Evolutionary conservation across 352 stramenopile species (phyloP), one percentile per base, ranked within the genome.

Genomic region (Phytophthora pistaciae): DNA sequence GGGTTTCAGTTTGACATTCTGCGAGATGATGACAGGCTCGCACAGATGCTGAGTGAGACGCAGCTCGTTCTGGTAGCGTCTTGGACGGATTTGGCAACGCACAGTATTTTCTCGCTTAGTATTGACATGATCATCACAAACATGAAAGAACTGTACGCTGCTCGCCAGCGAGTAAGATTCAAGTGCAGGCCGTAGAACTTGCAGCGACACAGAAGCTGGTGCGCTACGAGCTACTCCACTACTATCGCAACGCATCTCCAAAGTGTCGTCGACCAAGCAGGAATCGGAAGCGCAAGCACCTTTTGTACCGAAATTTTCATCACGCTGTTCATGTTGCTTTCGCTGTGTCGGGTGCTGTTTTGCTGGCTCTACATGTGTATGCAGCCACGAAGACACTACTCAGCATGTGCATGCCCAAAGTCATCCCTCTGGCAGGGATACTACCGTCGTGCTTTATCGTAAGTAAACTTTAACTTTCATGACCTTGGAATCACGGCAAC

Each of bases 61-160:
- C 59, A 68, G 23, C n/a, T 74, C 3, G 55, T 74, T 10, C 27
- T 77, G 0, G 59, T 77, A 21, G 48, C 27, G n/a, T 77, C 65
- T 6, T 79, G 67, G 48, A 13, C 29, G 1, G 68, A 79, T 59
- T 20, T 70, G 2, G 44, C 11, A 3, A 64, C 9, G 1, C 64
- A 56, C 0, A 18, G 67, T 7, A 14, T 74, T 10, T 64, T 74
- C 29, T 49, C 64, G 3, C 13, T 74, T 13, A 42, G 65, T 10
- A 11, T 71, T 1, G 55, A 62, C 8, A 29, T 56, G 3, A 67
- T 48, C 0, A 54, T 60, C 4, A 42, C 29, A 3, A 60, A 50
- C 33, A 64, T 76, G 49, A 72, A 73, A 21, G 25, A 48, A n/a
- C 40, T 74, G 29, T 36, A 5, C 10, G 29, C 29, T 33, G 1